Evolutionary conservation across 129 eudicot genomes (phyloP).

Genomic region (Glebionis coronaria): DNA sequence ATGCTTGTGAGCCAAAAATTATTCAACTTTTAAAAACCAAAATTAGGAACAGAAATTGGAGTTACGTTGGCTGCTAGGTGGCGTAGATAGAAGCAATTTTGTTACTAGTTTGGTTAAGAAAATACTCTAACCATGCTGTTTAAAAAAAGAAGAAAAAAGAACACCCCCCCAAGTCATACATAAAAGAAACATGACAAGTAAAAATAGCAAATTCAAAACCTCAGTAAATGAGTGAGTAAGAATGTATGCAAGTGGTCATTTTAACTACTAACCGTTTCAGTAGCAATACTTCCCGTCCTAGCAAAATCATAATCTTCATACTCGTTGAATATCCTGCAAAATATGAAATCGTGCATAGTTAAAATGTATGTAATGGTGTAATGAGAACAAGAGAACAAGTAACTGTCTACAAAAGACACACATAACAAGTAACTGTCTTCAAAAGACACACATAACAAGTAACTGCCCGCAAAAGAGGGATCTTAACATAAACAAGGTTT

Average conservation of each 20-base stretch:
- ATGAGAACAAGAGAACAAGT: not conserved
- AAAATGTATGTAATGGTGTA: conserved; percentile 5
- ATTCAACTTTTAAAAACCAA: no score
- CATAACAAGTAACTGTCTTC: not conserved
- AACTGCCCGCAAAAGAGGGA: not conserved
- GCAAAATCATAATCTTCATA: conserved; percentile 86
- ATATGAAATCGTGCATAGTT: not conserved
- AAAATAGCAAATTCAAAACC: no score
- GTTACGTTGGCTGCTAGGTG: no score
- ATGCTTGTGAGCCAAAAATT: no score
- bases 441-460: not conserved
- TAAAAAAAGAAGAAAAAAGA: no score
- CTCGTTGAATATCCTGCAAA: conserved; percentile 59
- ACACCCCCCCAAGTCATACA: no score
- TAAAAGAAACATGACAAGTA: no score
- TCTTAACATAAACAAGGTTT: not conserved
- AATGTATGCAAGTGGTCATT: no score
- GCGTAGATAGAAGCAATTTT: no score
- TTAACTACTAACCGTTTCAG: conserved; percentile 49
- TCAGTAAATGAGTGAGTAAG: not conserved
- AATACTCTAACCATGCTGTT: no score
- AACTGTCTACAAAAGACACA: not conserved
- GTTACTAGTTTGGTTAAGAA: no score
- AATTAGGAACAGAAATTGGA: no score
- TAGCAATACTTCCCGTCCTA: conserved; percentile 75